Evolutionary conservation across 1,284 basidiomycete species (phyloP), one percentile per base, ranked within the genome.

Genomic region (Polyporus tsugae): DNA sequence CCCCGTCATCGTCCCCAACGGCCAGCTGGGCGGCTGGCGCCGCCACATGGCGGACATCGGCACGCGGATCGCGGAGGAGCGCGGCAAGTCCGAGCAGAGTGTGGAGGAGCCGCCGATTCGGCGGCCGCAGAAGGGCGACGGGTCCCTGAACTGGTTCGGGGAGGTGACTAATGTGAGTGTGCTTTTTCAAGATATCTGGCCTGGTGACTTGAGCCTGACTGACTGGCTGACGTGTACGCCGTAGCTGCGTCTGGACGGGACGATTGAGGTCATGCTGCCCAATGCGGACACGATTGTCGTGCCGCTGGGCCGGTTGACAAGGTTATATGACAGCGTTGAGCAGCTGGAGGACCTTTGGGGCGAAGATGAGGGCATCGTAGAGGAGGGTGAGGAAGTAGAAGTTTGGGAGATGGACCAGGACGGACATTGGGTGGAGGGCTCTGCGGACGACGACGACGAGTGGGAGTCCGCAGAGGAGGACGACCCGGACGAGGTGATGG

Each of bases 271-370:
- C 46, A 86, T 86, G 49, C 85, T 92, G 64, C 88, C 91, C 19
- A 87, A 91, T 75, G 80, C 79, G 58, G 78, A 81, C 10, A 77
- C 81, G 9, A 78, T 79, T 11, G 76, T 82, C 19, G 87, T 92
- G 64, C 87, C 91, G 17, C 76, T 95, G 60, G 83, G 89, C 68
- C 85, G 89, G 42, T 78, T 95, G 57, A 94, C 92, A 17, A 85
- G 89, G 74, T 78, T 95, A 35, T 89, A 93, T 72, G 89, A 95
- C 76, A 85, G 92, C 71, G 81, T 91, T 61, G 89, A 96, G 70
- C 87, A 95, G 79, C 84, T 96, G 70, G 91, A 95, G 78, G 86
- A 95, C 75, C 77, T 87, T 25, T 92, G 88, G 87, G 87, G 85
- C 46, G 89, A 87, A 49, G 84, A 84, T 11, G 80, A 79, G 36